Base-by-base conservation (phyloP, 2,329 filamentous ascomycete species). In the Claviceps purpurea region DNA sequence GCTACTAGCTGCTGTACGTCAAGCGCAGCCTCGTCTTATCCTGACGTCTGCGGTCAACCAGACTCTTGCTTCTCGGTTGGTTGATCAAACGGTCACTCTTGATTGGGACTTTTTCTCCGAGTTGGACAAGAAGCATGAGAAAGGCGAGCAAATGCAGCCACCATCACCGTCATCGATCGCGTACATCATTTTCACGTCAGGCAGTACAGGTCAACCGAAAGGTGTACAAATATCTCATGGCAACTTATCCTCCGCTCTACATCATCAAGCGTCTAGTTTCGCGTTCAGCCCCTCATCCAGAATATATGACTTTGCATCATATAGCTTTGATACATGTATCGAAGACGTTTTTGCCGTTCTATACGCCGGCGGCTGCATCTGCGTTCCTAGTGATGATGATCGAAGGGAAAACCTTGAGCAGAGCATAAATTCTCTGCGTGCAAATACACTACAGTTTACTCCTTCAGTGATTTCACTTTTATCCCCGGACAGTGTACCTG, bases 241-340 rank as follows among this genome's bases (percentile, higher is more conserved):
- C 13, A 38, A 38, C 18, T 40, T 48, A 1, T 48, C 18, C 2
- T 48, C 46, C 1, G 24, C 22, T 4, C 5, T 48, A 13, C 6
- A 8, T 8, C 74, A 11, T 60, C 64, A 13, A 57, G 70, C 16
- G 57, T 62, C 4, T 59, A 63, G 38, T 58, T 65, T 47, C 54
- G 50, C n/a, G 16, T 58, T 54, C 16, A 54, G 51, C 16, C 55
- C 53, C 37, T 54, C 55, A 7, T 53, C 56, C 3, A 57, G 70
- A 13, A 69, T 72, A 41, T 70, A 57, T 2, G 42, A 61, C 1
- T 57, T 57, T 30, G 14, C 54, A 5, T 46, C 52, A 4, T 56
- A 54, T 20, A 43, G 38, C 4, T 56, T 57, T 37, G 54, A 57
- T 37, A 45, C 47, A 3, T 43, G 38, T 18, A 54, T 54, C 5